Percentiles rank a stretch among this genome's conserved stretches.
phyloP scores from a whole-genome alignment of 75 land plant genomes.

The Azolla pinnata region DNA sequence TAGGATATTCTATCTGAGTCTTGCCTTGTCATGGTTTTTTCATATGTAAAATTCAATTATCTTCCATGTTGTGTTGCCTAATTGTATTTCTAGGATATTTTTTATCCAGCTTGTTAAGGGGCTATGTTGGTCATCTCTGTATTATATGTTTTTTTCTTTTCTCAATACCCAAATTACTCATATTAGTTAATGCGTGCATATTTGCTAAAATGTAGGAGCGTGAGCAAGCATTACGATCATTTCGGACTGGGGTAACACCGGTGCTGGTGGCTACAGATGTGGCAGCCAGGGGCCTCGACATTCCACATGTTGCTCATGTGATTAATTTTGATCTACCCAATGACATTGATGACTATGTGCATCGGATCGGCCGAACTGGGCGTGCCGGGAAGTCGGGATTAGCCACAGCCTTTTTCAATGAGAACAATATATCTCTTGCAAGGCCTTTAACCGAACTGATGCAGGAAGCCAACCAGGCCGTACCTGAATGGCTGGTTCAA shows the following conservation, averaged over 20 bases:
- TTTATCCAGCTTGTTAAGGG: too few relatives aligned
- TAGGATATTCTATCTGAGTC: too few relatives aligned
- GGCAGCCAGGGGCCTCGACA: slow-evolving; percentile 81
- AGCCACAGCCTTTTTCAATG: slow-evolving; percentile 90
- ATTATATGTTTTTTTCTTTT: too few relatives aligned
- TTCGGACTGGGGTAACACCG: slow-evolving; percentile 62
- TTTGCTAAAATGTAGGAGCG: slow-evolving; percentile 70
- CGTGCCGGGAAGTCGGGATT: slow-evolving; percentile 85
- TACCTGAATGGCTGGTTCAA: slow-evolving; percentile 61
- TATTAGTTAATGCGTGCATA: too few relatives aligned
- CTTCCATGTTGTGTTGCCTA: too few relatives aligned
- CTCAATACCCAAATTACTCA: too few relatives aligned
- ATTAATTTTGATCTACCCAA: slow-evolving; percentile 84
- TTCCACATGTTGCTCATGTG: slow-evolving; percentile 87
- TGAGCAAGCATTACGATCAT: slow-evolving; percentile 70
- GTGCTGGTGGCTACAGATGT: slow-evolving; percentile 87
- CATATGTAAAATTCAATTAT: too few relatives aligned
- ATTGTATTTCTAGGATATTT: too few relatives aligned
- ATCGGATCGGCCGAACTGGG: slow-evolving; percentile 87
- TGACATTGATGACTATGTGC: slow-evolving; percentile 92
- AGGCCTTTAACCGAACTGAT: slow-evolving; percentile 64
- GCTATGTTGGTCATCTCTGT: too few relatives aligned
- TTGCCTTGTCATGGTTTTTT: too few relatives aligned
- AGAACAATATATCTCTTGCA: slow-evolving; percentile 59
- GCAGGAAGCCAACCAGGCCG: slow-evolving; percentile 79